A percentile compares a stretch with the other conserved stretches of the same genome.
Evolutionary conservation across 75 land plant species (phyloP).

Genomic region (Isoetes taiwanensis): DNA sequence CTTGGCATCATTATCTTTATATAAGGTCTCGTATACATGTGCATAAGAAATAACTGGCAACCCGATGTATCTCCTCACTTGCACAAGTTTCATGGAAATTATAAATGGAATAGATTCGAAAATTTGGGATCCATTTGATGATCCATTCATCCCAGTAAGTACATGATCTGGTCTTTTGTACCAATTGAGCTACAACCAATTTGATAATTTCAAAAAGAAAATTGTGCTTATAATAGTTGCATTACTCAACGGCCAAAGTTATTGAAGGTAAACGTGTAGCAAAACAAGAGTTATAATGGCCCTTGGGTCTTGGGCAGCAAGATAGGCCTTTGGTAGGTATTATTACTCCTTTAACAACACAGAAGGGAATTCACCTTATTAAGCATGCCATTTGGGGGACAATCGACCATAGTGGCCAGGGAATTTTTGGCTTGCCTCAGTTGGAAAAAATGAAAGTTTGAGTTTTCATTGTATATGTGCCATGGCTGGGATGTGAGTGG

Average conservation of each 20-base stretch:
- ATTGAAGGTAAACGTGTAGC: background rate
- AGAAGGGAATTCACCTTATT: slow-evolving; percentile 6
- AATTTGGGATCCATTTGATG: slow-evolving; percentile 6
- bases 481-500: background rate
- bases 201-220: background rate
- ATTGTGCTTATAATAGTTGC: background rate
- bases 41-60: slow-evolving; percentile 1
- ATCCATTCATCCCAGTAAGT: background rate
- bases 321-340: background rate
- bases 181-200: too few relatives aligned
- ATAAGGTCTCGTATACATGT: background rate
- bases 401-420: background rate
- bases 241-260: background rate
- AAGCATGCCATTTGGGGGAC: slow-evolving; percentile 5
- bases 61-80: background rate
- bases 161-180: too few relatives aligned
- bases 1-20: background rate
- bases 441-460: too few relatives aligned
- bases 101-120: background rate
- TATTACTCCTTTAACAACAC: background rate
- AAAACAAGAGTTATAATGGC: background rate
- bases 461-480: background rate
- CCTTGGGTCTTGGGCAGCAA: background rate
- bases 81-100: background rate
- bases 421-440: background rate